Conservation (phyloP, 116 monocot genomes). For the Dioscorea cayenensis region DNA sequence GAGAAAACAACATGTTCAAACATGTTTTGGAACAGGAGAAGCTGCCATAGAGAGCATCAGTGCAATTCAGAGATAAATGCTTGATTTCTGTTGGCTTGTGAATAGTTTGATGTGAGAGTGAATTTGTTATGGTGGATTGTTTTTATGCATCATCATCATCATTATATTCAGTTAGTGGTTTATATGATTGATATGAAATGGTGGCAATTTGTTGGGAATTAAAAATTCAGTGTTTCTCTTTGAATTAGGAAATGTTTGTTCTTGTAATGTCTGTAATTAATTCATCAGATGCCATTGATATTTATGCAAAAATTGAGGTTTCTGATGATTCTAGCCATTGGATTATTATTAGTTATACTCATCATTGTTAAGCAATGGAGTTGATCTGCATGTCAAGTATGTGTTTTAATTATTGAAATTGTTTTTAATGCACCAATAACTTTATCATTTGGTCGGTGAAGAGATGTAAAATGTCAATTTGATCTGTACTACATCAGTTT, state of each 20-base stretch:
- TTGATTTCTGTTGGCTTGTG: constrained; percentile 20
- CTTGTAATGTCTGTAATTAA: background rate
- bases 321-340: background rate
- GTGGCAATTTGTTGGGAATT: too few relatives aligned
- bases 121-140: background rate
- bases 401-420: too few relatives aligned
- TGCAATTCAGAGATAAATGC: constrained; percentile 88
- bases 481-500: too few relatives aligned
- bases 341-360: too few relatives aligned
- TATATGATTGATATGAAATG: too few relatives aligned
- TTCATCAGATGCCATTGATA: background rate
- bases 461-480: too few relatives aligned
- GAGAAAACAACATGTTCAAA: constrained; percentile 71
- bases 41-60: constrained; percentile 85
- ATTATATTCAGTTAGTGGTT: too few relatives aligned
- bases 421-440: too few relatives aligned
- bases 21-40: constrained; percentile 79
- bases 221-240: background rate
- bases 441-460: too few relatives aligned
- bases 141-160: background rate
- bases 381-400: too few relatives aligned
- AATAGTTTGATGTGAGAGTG: background rate
- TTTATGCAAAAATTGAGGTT: background rate
- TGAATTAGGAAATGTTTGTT: background rate
- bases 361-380: too few relatives aligned